Evolutionary conservation across 257 asterid species (phyloP).

Genomic region (Rubia yunnanensis): DNA sequence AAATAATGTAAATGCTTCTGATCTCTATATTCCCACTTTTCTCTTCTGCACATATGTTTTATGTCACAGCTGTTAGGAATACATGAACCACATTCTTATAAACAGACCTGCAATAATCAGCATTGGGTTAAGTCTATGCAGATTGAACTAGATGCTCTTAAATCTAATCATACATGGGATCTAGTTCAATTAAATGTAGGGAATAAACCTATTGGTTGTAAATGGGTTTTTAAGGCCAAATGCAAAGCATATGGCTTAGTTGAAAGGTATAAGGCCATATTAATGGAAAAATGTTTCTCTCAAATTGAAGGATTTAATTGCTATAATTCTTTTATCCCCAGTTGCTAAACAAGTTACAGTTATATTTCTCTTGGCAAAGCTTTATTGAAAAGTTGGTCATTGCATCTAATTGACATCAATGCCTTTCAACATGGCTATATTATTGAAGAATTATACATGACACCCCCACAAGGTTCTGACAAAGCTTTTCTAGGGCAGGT

Average conservation of each 20-base stretch:
- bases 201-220: too few species aligned
- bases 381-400: neutral
- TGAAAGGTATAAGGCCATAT: neutral
- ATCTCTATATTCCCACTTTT: too few species aligned
- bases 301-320: neutral
- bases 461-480: neutral
- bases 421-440: neutral
- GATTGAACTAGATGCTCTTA: too few species aligned
- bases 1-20: too few species aligned
- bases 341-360: neutral
- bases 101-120: too few species aligned
- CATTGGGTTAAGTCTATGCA: too few species aligned
- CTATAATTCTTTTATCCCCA: neutral
- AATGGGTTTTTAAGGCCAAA: neutral
- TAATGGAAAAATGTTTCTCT: neutral
- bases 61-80: too few species aligned
- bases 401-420: neutral
- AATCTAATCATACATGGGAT: too few species aligned
- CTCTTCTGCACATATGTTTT: too few species aligned
- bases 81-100: too few species aligned
- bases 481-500: neutral
- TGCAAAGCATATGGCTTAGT: neutral
- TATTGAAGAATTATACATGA: neutral
- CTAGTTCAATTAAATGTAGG: too few species aligned
- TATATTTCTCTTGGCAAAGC: neutral